Percentiles rank a stretch among this genome's conserved stretches.
Conservation (phyloP, 352 stramenopile genomes). For the Pythium coloratum region DNA sequence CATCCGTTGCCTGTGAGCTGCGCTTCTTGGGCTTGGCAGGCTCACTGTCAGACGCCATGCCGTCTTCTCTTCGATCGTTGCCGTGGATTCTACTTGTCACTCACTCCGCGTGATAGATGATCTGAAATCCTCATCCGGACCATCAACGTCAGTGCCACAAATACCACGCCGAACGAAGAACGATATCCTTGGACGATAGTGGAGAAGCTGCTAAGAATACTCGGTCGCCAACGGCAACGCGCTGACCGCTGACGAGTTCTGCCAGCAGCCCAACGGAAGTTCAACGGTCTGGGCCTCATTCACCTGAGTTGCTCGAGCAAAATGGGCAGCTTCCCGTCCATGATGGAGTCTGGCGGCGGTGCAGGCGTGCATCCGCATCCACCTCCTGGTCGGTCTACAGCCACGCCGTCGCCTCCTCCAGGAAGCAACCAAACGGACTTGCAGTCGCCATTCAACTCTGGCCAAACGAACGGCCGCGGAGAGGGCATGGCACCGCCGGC, state of each 20-base stretch:
- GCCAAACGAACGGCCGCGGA: conserved; percentile 11
- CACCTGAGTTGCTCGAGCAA: background rate
- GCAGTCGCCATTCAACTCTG: background rate
- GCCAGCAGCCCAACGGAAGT: background rate
- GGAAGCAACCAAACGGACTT: background rate
- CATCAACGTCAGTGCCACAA: background rate
- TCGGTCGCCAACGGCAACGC: no score
- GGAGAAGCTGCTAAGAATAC: background rate
- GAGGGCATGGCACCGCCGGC: background rate
- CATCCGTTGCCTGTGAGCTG: conserved; percentile 3
- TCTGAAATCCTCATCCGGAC: background rate
- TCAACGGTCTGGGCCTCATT: background rate
- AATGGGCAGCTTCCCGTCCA: conserved; percentile 1
- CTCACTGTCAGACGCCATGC: conserved; percentile 15
- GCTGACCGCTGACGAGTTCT: background rate
- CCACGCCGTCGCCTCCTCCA: background rate
- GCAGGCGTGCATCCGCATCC: background rate
- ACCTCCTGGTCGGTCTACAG: background rate
- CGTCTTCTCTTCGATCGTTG: background rate
- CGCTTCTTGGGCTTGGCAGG: conserved; percentile 11
- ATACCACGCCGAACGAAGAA: background rate
- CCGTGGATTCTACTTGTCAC: background rate
- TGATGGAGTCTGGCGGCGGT: background rate
- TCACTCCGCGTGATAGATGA: background rate
- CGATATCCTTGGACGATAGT: background rate